phyloP scores from a whole-genome alignment of 2,329 filamentous ascomycete genomes.

The Diaporthe batatas region DNA sequence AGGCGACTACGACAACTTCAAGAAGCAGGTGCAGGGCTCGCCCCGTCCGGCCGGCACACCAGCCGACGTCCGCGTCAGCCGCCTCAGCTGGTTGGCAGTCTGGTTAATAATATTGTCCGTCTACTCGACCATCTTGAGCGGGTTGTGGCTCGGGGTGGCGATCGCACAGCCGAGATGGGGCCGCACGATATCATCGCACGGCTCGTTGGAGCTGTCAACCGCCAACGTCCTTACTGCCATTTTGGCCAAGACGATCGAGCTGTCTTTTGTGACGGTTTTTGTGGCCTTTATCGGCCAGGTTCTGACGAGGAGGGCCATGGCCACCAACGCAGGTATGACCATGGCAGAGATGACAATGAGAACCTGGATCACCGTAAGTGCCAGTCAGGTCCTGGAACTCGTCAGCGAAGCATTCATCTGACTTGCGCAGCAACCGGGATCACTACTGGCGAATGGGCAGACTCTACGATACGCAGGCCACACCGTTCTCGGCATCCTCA shows the following conservation, averaged over 20 bases:
- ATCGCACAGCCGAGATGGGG: constrained; percentile 74
- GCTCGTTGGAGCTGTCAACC: constrained; percentile 69
- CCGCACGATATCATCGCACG: constrained; percentile 64
- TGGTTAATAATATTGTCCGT: constrained; percentile 64
- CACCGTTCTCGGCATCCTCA: constrained; percentile 74
- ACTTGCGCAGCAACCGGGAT: constrained; percentile 71
- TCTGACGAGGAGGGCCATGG: constrained; percentile 76
- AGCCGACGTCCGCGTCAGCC: constrained; percentile 36
- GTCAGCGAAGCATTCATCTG: not conserved
- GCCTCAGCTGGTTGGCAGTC: constrained; percentile 62
- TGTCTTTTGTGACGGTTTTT: constrained; percentile 83
- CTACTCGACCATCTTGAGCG: constrained; percentile 75
- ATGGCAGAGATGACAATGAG: constrained; percentile 85
- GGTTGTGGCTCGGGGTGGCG: constrained; percentile 74
- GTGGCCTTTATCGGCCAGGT: constrained; percentile 82
- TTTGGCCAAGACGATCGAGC: constrained; percentile 81
- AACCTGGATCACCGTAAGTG: constrained; percentile 72
- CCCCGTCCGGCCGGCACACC: not conserved
- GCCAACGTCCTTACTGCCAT: constrained; percentile 77
- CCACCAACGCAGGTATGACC: constrained; percentile 74
- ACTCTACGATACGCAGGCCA: constrained; percentile 73
- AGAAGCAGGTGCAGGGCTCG: not conserved
- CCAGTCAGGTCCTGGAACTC: not conserved
- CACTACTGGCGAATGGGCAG: constrained; percentile 77
- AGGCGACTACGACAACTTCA: constrained; percentile 36